Base-by-base conservation (phyloP, 2,329 filamentous ascomycete genomes). In the Aspergillus sp. region DNA sequence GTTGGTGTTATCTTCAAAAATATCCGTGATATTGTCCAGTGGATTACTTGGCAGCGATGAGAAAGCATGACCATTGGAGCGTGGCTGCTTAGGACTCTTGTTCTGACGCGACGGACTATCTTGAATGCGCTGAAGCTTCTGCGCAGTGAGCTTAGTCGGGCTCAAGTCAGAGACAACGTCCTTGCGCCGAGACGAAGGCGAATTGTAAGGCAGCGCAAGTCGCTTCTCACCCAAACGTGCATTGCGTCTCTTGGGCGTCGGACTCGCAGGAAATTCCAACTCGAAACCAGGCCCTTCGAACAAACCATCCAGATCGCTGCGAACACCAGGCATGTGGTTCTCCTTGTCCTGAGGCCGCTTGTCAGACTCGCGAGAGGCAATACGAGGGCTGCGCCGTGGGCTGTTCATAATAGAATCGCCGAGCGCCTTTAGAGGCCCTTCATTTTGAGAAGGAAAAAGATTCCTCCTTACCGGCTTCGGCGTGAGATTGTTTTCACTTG, bases 291-390 rank as follows among this genome's bases (percentile, higher is more conserved):
- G 70, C 46, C 84, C 77, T 48, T 84, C 82, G 58, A 93, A 90
- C 4, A 93, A 75, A 44, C 78, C 74, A 37, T 81, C 78, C 5
- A 86, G 65, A 32, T 79, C 76, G 51, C 83, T 78, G 33, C 70
- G 64, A 17, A 64, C 50, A 7, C 63, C 59, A 5, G 75, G 73
- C 10, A 70, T 72, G 43, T 67, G 67, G 53, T 84, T 83, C 61
- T 84, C 81, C 56, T 83, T 83, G 50, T 83, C 79, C 43, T 70
- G 68, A 46, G 54, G 59, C 53, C 66, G 66, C 51, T 65, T 71
- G 54, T 67, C 63, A 51, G 60, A 67, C 49, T 62, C 65, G 51
- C 61, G 61, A 42, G 64, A 61, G 41, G 54, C 55, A 48, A 60
- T 54, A 41, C 69, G 68, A 48, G 71, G 68, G 49, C 67, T 70